Percentiles rank a stretch among this genome's conserved stretches.
These are phyloP conservation scores for Lactarius trivialis DNA, from an alignment of 768 basidiomycete genomes.

Conservation along the genomic window DNA sequence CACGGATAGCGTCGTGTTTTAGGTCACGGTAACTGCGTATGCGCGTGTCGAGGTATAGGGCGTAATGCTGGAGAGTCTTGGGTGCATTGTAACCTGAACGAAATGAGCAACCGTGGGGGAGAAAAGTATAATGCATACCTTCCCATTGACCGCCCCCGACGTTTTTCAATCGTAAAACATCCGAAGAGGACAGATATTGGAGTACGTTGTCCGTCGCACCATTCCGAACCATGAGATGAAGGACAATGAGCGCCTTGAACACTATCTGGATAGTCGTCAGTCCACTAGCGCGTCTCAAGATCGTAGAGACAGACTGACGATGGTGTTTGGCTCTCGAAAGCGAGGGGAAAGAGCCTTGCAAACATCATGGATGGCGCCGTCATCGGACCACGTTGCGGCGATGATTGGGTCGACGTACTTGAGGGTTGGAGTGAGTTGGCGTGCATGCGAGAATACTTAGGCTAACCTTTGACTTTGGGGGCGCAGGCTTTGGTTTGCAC, in stretches of 20 bases:
- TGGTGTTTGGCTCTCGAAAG: conserved; percentile 85
- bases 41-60: conserved; percentile 80
- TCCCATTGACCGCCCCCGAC: conserved; percentile 84
- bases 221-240: conserved; percentile 95
- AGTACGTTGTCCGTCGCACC: conserved; percentile 95
- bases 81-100: conserved; percentile 73
- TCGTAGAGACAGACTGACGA: conserved; percentile 47
- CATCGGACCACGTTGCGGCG: conserved; percentile 93
- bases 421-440: neutral
- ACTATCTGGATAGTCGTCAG: conserved; percentile 56
- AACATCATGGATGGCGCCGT: conserved; percentile 89
- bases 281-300: neutral
- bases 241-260: conserved; percentile 94
- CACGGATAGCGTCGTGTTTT: conserved; percentile 89
- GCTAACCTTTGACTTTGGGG: conserved; percentile 88
- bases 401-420: conserved; percentile 97
- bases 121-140: conserved; percentile 41
- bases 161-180: conserved; percentile 76
- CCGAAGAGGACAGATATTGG: conserved; percentile 70
- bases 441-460: neutral
- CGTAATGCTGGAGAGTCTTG: conserved; percentile 82
- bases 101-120: neutral
- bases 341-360: conserved; percentile 81
- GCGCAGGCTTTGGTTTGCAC: conserved; percentile 94
- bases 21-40: conserved; percentile 85